Base-by-base conservation (phyloP, 1,284 basidiomycete species). In the Marasmius tenuissimus region DNA sequence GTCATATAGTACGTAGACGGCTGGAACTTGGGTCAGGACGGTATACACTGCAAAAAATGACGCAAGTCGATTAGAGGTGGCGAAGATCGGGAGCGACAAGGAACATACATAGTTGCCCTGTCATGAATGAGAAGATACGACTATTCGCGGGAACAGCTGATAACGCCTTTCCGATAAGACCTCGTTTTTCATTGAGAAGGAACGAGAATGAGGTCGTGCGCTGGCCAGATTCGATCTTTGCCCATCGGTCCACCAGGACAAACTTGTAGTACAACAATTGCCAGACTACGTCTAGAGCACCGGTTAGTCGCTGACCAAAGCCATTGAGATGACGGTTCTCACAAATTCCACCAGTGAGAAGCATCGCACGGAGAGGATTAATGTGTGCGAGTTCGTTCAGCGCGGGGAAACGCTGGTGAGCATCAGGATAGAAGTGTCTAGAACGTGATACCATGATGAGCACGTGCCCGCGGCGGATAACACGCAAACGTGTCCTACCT, bases 191-290 rank as follows among this genome's bases (percentile, higher is more conserved):
- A 65, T 93, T 92, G 27, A 96, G 81, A 58, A 97, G 84, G 71
- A 81, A 96, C 2, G 89, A 88, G 74, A 96, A 91, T 0, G 91
- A 93, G 7, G 93, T 96, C 12, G 91, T 89, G 38, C 94, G 84
- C 72, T 93, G 84, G 1, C 94, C 94, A 4, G 94, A 94, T 67
- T 89, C 84, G 59, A 97, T 93, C 79, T 96, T 96, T 50, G 83
- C 85, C 58, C 91, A 85, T 58, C 93, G 87, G 71, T 95, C 87
- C 64, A 96, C 80, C 50, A 94, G 84, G 64, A 97, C 87, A 75
- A 96, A 92, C 87, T 96, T 96, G 91, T 92, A 96, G 69, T 97
- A 97, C 45, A 94, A 74, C 18, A 87, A 72, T 79, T 96, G 94
- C 94, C 94, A 97, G 45, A 92, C 81, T 50, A 92, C 77, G 76